phyloP scores from a whole-genome alignment of 2,329 filamentous ascomycete species.

The Xylaria sp. region DNA sequence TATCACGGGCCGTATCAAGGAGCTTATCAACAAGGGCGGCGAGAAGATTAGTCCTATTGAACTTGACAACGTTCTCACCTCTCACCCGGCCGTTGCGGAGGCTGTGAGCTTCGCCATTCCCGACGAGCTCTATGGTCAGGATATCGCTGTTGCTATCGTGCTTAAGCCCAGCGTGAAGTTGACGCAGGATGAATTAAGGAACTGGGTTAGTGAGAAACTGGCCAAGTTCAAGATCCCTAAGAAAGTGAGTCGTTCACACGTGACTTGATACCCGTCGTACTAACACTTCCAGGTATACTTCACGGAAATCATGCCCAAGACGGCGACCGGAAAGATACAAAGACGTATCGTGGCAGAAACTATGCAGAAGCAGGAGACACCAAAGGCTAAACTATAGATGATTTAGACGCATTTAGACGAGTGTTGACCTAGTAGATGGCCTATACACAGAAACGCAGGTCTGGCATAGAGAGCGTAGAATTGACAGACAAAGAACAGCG shows the following conservation, averaged over 20 bases:
- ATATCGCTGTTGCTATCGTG: slow-evolving; percentile 78
- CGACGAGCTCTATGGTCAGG: slow-evolving; percentile 83
- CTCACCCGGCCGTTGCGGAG: slow-evolving; percentile 74
- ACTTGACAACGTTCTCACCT: slow-evolving; percentile 80
- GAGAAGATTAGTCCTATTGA: slow-evolving; percentile 92
- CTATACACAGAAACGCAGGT: neutral
- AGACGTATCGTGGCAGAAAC: slow-evolving; percentile 83
- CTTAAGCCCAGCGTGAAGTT: slow-evolving; percentile 67
- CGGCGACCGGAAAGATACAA: slow-evolving; percentile 90
- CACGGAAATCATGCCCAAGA: slow-evolving; percentile 85
- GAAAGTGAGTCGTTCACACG: slow-evolving; percentile 59
- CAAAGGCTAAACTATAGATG: slow-evolving; percentile 59
- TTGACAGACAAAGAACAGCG: neutral
- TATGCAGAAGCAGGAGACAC: slow-evolving; percentile 73
- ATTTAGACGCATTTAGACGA: neutral
- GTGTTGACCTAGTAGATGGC: neutral
- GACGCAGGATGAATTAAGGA: slow-evolving; percentile 65
- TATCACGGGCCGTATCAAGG: slow-evolving; percentile 92
- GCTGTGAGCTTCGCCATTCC: slow-evolving; percentile 84
- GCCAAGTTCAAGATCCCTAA: slow-evolving; percentile 88
- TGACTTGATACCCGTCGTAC: neutral
- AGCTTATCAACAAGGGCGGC: slow-evolving; percentile 88
- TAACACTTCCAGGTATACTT: slow-evolving; percentile 69
- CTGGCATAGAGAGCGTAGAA: neutral
- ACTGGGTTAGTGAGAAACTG: slow-evolving; percentile 71